Conservation (phyloP, 768 basidiomycete genomes). For the Suillus hirtellus region DNA sequence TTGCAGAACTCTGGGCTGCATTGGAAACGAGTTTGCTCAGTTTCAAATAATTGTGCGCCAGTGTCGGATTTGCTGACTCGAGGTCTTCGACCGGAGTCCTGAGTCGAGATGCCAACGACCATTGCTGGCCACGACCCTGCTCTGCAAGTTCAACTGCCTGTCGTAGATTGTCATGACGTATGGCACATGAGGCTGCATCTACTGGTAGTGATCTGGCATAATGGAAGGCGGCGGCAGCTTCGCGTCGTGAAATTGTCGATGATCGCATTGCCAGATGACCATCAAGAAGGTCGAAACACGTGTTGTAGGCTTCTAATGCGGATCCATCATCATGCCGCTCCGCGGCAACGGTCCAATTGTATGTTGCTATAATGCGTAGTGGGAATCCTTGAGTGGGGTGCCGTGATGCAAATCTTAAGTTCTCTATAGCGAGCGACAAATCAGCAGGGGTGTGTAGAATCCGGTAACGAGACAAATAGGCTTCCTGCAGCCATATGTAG, state of each 20-base stretch:
- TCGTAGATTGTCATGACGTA: constrained; percentile 6
- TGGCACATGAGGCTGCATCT: constrained; percentile 17
- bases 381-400: no score
- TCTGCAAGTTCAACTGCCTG: constrained; percentile 29
- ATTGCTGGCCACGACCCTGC: constrained; percentile 21
- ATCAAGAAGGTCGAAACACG: background rate
- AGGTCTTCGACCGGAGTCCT: constrained; percentile 16
- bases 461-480: no score
- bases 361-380: no score
- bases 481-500: no score
- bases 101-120: constrained; percentile 29
- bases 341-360: no score
- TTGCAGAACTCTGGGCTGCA: background rate
- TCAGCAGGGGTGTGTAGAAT: no score
- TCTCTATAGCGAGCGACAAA: no score
- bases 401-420: no score
- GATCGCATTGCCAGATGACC: background rate
- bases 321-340: no score
- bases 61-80: background rate
- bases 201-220: background rate
- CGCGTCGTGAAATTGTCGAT: background rate
- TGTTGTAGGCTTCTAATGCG: background rate
- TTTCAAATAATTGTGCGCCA: background rate
- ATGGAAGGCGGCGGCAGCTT: background rate
- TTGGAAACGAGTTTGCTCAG: background rate